Evolutionary conservation across 345 rosid genomes (phyloP), one percentile per base, ranked within the genome.

Genomic region (Salix exigua): DNA sequence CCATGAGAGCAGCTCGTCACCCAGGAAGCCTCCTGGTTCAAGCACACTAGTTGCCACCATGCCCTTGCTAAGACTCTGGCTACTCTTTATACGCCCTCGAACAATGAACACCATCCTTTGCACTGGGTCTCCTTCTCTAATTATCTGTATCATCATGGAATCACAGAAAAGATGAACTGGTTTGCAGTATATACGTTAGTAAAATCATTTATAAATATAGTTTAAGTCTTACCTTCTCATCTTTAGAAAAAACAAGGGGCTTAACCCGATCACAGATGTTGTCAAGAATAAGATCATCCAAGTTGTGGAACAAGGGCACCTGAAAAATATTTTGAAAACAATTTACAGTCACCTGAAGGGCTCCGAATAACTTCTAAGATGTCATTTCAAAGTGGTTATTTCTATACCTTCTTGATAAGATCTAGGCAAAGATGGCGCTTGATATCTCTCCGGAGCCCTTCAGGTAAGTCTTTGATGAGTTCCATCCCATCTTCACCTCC

Each of bases 111-210:
- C 80, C 90, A 95, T 91, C 71, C 91, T 87, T 75, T 77, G 89
- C 73, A 95, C 99, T 1, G 94, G 99, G 77, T 95, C 99, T 35
- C 97, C 97, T 87, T 95, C 99, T 5, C 99, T 85, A n/a, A 90
- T 89, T 68, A 95, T 89, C 97, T 95, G 87, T 76, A 61, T 35
- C 68, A 40, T 0, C 68, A 40, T 0, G 31, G 48, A 67, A 68
- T 44, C 19, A 26, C 14, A 0, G 40, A 30, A 46, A 44, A 18
- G 0, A 38, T 1, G 65, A 18, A 55, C 30, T 70, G 37, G 30
- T 74, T 38, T 4, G 68, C 19, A 72, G 14, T 19, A n/a, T 3
- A 35, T 4, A 14, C 3, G 25, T 42, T 5, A 16, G 23, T 21
- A 26, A 37, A 69, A 60, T 28, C 30, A 30, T 35, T 5, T 76